These are phyloP conservation scores for Talaromyces verruculosus DNA, from an alignment of 2,329 filamentous ascomycete genomes.

Conservation along the genomic window DNA sequence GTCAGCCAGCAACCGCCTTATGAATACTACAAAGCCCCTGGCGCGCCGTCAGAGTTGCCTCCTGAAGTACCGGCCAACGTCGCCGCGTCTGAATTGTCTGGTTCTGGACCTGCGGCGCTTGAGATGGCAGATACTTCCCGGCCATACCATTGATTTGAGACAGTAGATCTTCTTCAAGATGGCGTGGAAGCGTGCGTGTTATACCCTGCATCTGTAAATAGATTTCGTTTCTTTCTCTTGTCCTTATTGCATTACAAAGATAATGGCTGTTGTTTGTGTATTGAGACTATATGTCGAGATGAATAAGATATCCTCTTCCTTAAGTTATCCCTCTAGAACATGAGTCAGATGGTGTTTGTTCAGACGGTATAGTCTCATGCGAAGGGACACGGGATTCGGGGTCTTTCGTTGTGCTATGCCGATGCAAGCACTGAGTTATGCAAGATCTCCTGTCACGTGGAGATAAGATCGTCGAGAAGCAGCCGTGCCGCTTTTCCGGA, in stretches of 20 bases:
- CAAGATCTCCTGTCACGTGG: neutral
- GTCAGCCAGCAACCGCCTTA: constrained; percentile 8
- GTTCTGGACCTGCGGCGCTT: neutral
- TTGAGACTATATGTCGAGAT: neutral
- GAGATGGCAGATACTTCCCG: constrained; percentile 63
- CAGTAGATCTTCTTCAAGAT: neutral
- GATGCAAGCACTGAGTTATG: neutral
- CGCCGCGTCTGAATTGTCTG: constrained; percentile 11
- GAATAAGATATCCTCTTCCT: neutral
- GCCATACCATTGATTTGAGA: constrained; percentile 90
- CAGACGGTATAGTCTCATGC: too few relatives aligned
- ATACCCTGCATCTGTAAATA: constrained; percentile 19
- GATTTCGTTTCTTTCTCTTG: neutral
- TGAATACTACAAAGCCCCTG: constrained; percentile 15
- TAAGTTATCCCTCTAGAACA: neutral
- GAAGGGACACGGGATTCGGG: neutral
- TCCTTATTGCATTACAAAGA: neutral
- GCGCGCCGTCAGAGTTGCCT: neutral
- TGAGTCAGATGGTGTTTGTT: neutral
- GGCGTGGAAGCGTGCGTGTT: neutral
- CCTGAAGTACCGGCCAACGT: constrained; percentile 1
- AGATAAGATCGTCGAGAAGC: neutral
- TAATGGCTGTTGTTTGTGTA: neutral
- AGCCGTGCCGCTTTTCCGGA: neutral
- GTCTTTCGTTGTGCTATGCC: neutral